Evolutionary conservation across 2,329 filamentous ascomycete species (phyloP).

Genomic region (Penicillium sp.): DNA sequence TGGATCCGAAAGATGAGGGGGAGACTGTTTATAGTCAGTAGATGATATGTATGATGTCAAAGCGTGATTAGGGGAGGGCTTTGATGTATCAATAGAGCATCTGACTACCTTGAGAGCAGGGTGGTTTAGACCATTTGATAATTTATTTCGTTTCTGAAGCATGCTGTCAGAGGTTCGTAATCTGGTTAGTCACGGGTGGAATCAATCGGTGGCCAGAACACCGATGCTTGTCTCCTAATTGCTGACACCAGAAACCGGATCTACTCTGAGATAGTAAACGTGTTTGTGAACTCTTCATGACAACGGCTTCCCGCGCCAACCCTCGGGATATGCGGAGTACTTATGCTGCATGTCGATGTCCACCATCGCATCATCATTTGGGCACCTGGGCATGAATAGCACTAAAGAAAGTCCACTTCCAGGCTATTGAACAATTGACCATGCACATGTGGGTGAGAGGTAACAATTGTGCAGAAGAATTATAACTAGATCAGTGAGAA

Average conservation of each 20-base stretch:
- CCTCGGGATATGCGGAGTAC: neutral
- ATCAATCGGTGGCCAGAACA: too few species aligned
- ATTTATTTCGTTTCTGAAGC: neutral
- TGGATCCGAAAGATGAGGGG: constrained; percentile 50
- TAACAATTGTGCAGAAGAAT: neutral
- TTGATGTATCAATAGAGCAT: neutral
- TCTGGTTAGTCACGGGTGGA: too few species aligned
- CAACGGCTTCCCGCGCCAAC: neutral
- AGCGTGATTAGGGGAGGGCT: neutral
- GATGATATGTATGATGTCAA: neutral
- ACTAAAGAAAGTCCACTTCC: neutral
- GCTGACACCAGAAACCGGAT: neutral
- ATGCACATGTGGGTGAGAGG: neutral
- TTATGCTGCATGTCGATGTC: neutral
- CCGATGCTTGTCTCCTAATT: neutral
- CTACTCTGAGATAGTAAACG: neutral
- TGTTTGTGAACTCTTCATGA: neutral
- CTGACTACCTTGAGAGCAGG: neutral
- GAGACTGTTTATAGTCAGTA: constrained; percentile 26
- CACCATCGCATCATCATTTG: neutral
- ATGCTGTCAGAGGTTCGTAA: too few species aligned
- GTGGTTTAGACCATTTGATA: neutral
- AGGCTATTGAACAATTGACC: neutral
- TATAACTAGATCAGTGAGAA: neutral
- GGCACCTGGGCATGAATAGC: neutral